These are phyloP conservation scores for Globisporangium polare DNA, from an alignment of 352 stramenopile genomes.

Conservation along the genomic window DNA sequence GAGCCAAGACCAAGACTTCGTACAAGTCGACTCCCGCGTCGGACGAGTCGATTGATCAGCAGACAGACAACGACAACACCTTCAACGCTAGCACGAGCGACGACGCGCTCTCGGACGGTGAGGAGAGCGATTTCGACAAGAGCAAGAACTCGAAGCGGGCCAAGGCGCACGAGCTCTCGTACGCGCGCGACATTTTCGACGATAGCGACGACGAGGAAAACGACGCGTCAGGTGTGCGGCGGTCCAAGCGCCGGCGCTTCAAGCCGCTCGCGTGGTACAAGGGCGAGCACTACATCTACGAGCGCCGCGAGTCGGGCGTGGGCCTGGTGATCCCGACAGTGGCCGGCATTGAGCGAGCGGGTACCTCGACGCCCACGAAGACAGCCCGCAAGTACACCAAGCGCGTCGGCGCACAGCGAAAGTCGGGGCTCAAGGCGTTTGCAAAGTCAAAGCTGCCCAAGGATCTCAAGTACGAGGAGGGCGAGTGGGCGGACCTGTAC, in stretches of 20 bases:
- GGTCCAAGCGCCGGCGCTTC: constrained; percentile 73
- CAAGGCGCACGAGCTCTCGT: constrained; percentile 24
- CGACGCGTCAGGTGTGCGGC: constrained; percentile 48
- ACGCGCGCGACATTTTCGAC: constrained; percentile 49
- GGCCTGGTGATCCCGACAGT: constrained; percentile 79
- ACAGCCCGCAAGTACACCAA: constrained; percentile 32
- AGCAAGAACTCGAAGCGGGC: constrained; percentile 16
- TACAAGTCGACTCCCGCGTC: constrained; percentile 42
- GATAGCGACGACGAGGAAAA: constrained; percentile 32
- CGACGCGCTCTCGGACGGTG: constrained; percentile 27
- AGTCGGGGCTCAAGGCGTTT: constrained; percentile 32
- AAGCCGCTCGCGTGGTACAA: constrained; percentile 89
- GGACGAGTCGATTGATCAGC: constrained; percentile 42
- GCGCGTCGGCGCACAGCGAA: constrained; percentile 19
- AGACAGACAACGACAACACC: constrained; percentile 63
- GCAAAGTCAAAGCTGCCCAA: constrained; percentile 43
- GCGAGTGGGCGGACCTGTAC: constrained; percentile 73
- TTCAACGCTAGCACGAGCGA: constrained; percentile 43
- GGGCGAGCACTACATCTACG: constrained; percentile 83
- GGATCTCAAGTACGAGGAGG: constrained; percentile 44
- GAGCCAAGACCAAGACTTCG: constrained; percentile 33
- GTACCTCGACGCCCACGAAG: constrained; percentile 50
- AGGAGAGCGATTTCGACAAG: constrained; percentile 50
- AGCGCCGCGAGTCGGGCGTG: constrained; percentile 77
- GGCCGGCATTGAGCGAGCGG: constrained; percentile 59